These are phyloP conservation scores for Lavandula angustifolia DNA, from an alignment of 257 asterid species.

Conservation along the genomic window DNA sequence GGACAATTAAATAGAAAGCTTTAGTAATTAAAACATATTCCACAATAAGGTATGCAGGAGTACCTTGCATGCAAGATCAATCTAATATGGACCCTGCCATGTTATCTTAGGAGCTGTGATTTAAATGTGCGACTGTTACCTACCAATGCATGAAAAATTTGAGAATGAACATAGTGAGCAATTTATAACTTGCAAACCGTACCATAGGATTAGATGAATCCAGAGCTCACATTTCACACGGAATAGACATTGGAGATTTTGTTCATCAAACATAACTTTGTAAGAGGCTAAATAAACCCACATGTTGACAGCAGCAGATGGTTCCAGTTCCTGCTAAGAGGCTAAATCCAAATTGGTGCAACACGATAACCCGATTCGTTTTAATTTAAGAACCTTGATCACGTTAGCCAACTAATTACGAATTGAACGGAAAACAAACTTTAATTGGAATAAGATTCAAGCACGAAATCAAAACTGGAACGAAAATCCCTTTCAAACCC, in stretches of 20 bases:
- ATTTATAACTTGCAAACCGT: conserved; percentile 10
- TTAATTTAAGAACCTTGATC: no score
- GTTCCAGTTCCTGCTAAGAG: no score
- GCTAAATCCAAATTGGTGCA: no score
- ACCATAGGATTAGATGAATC: conserved; percentile 20
- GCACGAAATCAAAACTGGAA: no score
- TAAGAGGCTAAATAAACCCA: background rate
- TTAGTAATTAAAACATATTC: conserved; percentile 6
- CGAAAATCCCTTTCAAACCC: no score
- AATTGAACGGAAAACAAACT: no score
- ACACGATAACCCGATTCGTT: no score
- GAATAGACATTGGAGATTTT: background rate
- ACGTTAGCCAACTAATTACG: no score
- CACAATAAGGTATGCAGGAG: background rate
- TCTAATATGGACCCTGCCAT: conserved; percentile 18
- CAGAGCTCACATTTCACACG: background rate
- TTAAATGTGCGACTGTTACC: background rate
- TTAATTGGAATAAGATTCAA: no score
- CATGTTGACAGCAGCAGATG: no score
- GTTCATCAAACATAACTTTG: conserved; percentile 1
- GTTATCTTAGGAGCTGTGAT: conserved; percentile 15
- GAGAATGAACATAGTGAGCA: conserved; percentile 9
- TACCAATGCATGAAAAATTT: background rate
- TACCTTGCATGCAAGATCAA: conserved; percentile 16
- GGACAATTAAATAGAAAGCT: background rate